Conservation (phyloP, 768 basidiomycete genomes). For the Rhodotorula taiwanensis region DNA sequence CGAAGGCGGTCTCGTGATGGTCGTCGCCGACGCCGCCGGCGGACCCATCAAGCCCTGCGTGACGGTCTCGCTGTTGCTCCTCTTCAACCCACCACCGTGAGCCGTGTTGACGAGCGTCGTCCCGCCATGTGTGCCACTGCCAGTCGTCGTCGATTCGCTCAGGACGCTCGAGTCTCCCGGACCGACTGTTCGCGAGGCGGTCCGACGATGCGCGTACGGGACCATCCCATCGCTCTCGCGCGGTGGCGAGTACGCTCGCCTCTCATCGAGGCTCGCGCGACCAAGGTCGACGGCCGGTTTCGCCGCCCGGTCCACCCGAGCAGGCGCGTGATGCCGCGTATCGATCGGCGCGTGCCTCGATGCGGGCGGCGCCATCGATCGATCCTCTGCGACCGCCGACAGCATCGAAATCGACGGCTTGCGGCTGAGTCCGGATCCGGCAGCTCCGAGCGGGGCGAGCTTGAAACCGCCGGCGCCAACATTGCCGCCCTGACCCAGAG, state of each 20-base stretch:
- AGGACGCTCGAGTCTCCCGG: not conserved
- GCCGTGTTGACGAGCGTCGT: slow-evolving; percentile 20
- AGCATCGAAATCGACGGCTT: slow-evolving; percentile 25
- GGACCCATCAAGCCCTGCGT: slow-evolving; percentile 8
- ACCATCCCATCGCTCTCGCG: slow-evolving; percentile 14
- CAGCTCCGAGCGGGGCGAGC: slow-evolving; percentile 17
- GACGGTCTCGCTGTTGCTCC: slow-evolving; percentile 23
- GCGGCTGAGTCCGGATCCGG: slow-evolving; percentile 5
- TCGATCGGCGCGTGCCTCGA: slow-evolving; percentile 7
- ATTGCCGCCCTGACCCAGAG: too few relatives aligned
- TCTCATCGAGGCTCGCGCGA: not conserved
- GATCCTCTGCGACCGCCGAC: not conserved
- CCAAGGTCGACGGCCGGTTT: not conserved
- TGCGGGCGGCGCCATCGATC: not conserved
- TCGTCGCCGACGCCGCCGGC: not conserved
- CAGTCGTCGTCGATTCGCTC: not conserved
- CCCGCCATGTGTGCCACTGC: not conserved
- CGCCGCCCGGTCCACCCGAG: not conserved
- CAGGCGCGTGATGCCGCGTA: not conserved
- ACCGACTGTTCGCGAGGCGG: not conserved
- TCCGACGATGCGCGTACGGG: slow-evolving; percentile 8
- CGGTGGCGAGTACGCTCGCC: not conserved
- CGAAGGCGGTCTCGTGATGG: not conserved
- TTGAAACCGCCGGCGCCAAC: not conserved
- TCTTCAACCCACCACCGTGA: slow-evolving; percentile 8